Percentiles rank a stretch among this genome's conserved stretches.
Conservation (phyloP, 345 rosid genomes). For the Brassica nigra region DNA sequence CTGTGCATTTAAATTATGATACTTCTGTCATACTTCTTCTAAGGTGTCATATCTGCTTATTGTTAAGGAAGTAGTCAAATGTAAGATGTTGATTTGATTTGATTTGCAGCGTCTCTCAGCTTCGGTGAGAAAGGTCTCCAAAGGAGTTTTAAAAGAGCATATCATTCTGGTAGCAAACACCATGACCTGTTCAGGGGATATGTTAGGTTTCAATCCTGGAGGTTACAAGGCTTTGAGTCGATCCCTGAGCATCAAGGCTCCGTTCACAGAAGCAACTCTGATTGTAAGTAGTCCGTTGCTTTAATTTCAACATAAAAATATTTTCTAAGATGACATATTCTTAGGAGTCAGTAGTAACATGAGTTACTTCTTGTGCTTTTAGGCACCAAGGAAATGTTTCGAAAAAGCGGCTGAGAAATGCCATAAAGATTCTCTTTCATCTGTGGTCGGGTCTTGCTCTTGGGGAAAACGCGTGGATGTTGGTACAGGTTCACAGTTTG, state of each 20-base stretch:
- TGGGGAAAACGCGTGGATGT: conserved; percentile 94
- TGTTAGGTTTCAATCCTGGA: conserved; percentile 86
- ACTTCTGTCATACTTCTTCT: conserved; percentile 7
- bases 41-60: not conserved
- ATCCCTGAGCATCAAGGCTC: conserved; percentile 83
- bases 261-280: conserved; percentile 95
- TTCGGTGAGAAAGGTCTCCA: conserved; percentile 78
- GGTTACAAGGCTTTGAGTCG: conserved; percentile 75
- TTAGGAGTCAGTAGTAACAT: not conserved
- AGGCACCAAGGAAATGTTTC: conserved; percentile 90
- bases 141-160: conserved; percentile 85
- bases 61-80: not conserved
- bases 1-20: conserved; percentile 6
- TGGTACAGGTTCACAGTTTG: conserved; percentile 92
- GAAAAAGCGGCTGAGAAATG: conserved; percentile 93
- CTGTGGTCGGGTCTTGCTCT: conserved; percentile 86
- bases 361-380: conserved; percentile 14
- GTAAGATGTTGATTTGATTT: conserved; percentile 13
- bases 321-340: conserved; percentile 15
- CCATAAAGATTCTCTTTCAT: conserved; percentile 68
- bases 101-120: conserved; percentile 78
- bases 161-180: conserved; percentile 81
- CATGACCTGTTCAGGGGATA: conserved; percentile 83
- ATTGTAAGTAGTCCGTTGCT: conserved; percentile 54
- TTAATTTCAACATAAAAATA: conserved; percentile 9